Evolutionary conservation across 495 filamentous ascomycete genomes (phyloP).

Genomic region (Podospora comata): DNA sequence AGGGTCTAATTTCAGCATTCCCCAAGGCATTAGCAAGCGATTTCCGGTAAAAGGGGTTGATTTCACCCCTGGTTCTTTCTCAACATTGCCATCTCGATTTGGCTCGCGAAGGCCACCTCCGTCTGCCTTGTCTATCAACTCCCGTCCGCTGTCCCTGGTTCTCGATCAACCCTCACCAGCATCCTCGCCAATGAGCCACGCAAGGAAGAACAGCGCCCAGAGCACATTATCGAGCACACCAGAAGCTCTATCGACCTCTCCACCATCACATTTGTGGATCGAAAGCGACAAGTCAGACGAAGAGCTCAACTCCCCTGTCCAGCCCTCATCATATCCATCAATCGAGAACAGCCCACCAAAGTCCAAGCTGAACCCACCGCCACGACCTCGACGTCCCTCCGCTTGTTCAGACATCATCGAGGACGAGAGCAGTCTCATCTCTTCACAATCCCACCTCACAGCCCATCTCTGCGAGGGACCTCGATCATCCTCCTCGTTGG

Average conservation of each 20-base stretch:
- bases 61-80: slow-evolving; percentile 9
- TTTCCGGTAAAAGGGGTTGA: slow-evolving; percentile 37
- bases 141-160: slow-evolving; percentile 49
- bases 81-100: slow-evolving; percentile 17
- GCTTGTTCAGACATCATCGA: slow-evolving; percentile 1
- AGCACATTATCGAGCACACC: slow-evolving; percentile 23
- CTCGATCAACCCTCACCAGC: slow-evolving; percentile 47
- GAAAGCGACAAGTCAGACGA: slow-evolving; percentile 9
- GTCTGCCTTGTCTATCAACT: slow-evolving; percentile 39
- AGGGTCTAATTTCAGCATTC: slow-evolving; percentile 48
- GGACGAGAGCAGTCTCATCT: not conserved
- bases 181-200: slow-evolving; percentile 15
- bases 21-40: slow-evolving; percentile 42
- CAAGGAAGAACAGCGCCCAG: slow-evolving; percentile 5
- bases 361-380: not conserved
- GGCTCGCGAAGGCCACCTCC: slow-evolving; percentile 40
- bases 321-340: not conserved
- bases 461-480: slow-evolving; percentile 12
- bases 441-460: not conserved
- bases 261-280: slow-evolving; percentile 17
- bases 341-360: not conserved
- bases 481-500: slow-evolving; percentile 28
- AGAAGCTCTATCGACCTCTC: slow-evolving; percentile 31
- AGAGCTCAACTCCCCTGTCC: slow-evolving; percentile 4
- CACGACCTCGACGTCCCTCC: slow-evolving; percentile 6